Evolutionary conservation across 2,329 filamentous ascomycete species (phyloP).

Genomic region (Bipolaris cookei): DNA sequence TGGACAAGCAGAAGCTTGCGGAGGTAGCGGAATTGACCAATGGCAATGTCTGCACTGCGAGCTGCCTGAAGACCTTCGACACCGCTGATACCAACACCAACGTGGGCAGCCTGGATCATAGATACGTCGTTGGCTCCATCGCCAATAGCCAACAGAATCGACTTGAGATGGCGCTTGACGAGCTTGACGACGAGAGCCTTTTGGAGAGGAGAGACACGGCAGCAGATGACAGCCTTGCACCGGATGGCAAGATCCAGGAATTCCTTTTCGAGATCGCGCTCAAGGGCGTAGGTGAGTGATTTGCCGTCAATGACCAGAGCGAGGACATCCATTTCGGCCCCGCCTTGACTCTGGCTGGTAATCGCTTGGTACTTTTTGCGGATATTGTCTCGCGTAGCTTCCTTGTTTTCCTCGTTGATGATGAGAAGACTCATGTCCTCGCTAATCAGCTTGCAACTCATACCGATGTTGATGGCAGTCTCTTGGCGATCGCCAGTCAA

Average conservation of each 20-base stretch:
- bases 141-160: constrained; percentile 92
- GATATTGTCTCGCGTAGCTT: constrained; percentile 83
- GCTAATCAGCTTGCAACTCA: constrained; percentile 98
- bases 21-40: constrained; percentile 93
- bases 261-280: constrained; percentile 89
- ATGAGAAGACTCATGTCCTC: constrained; percentile 99
- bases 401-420: constrained; percentile 85
- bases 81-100: constrained; percentile 96
- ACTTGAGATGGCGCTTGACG: constrained; percentile 91
- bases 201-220: constrained; percentile 92
- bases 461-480: constrained; percentile 99
- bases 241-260: constrained; percentile 92
- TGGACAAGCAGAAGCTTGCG: constrained; percentile 94
- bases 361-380: constrained; percentile 94
- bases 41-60: constrained; percentile 91
- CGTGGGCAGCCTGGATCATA: constrained; percentile 99
- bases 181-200: constrained; percentile 98
- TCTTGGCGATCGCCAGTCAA: constrained; percentile 97
- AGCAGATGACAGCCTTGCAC: constrained; percentile 99
- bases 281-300: constrained; percentile 88
- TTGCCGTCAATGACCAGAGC: constrained; percentile 96
- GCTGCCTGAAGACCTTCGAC: constrained; percentile 96
- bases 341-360: constrained; percentile 76
- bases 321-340: constrained; percentile 81
- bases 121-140: constrained; percentile 99